Evolutionary conservation across 495 filamentous ascomycete genomes (phyloP).

Genomic region (Aspergillus ellipticus): DNA sequence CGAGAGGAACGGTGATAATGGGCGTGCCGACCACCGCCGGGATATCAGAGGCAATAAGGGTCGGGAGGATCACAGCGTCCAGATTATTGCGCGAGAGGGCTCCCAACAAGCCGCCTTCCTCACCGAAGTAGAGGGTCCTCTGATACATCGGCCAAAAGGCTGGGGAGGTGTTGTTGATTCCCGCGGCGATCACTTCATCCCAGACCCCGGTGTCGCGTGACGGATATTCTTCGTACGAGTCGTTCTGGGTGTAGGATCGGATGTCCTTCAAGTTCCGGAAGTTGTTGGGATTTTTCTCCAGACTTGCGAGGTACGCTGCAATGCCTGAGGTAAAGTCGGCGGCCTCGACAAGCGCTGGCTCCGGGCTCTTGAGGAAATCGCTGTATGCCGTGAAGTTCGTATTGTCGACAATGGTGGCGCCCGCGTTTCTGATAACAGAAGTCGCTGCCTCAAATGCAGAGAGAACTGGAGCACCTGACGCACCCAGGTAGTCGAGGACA

Average conservation of each 20-base stretch:
- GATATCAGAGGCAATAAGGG: conserved; percentile 34
- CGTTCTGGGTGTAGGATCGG: conserved; percentile 41
- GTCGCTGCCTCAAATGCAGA: conserved; percentile 45
- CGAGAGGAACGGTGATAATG: conserved; percentile 51
- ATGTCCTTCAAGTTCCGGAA: conserved; percentile 39
- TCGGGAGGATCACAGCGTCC: conserved; percentile 51
- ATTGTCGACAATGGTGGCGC: conserved; percentile 49
- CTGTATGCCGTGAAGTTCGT: conserved; percentile 50
- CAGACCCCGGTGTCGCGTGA: conserved; percentile 45
- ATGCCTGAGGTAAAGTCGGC: conserved; percentile 46
- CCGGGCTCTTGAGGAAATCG: conserved; percentile 30
- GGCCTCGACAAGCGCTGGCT: conserved; percentile 27
- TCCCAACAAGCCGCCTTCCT: conserved; percentile 47
- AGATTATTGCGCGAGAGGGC: conserved; percentile 43
- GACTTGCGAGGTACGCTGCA: conserved; percentile 40
- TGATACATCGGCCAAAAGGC: conserved; percentile 43
- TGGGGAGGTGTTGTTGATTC: conserved; percentile 38
- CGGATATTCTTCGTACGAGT: conserved; percentile 46
- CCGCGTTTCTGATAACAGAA: conserved; percentile 38
- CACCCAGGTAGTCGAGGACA: conserved; percentile 26
- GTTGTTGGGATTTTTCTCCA: conserved; percentile 45
- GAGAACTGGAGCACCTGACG: conserved; percentile 26
- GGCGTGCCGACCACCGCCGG: conserved; percentile 49
- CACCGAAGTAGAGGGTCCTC: conserved; percentile 40
- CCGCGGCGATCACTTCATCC: conserved; percentile 37